Percentiles rank a stretch among this genome's conserved stretches.
phyloP scores from a whole-genome alignment of 2,329 filamentous ascomycete genomes.

The Talaromyces sp. region DNA sequence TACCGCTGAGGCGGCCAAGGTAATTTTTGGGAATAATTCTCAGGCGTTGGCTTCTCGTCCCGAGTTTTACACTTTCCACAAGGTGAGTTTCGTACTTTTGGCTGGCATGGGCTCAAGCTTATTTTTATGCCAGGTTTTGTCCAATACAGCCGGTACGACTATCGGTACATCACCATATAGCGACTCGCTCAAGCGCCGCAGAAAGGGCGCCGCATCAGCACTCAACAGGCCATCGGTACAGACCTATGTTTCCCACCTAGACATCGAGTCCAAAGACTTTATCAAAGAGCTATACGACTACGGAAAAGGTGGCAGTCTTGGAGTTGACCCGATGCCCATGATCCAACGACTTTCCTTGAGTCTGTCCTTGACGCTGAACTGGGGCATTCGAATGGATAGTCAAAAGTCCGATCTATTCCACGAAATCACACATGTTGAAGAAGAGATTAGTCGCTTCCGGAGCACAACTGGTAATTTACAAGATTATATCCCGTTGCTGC shows the following conservation, averaged over 20 bases:
- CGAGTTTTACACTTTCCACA: constrained; percentile 61
- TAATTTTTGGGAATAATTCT: constrained; percentile 53
- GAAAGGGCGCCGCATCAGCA: constrained; percentile 65
- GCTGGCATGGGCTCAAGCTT: not conserved
- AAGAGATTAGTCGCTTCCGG: not conserved
- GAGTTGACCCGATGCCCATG: not conserved
- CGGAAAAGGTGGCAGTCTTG: constrained; percentile 41
- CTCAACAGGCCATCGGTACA: constrained; percentile 64
- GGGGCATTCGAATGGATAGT: not conserved
- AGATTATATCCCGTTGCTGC: constrained; percentile 58
- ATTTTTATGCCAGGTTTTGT: not conserved
- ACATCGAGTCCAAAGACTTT: constrained; percentile 63
- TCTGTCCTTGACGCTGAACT: not conserved
- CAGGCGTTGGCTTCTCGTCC: constrained; percentile 57
- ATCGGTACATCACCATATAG: constrained; percentile 68
- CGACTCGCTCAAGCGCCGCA: constrained; percentile 62
- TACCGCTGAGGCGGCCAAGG: constrained; percentile 52
- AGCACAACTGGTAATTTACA: not conserved
- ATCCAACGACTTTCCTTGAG: not conserved
- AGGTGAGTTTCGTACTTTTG: constrained; percentile 29
- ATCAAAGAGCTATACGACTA: constrained; percentile 60
- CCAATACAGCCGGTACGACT: constrained; percentile 59
- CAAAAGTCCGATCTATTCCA: not conserved
- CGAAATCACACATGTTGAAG: not conserved
- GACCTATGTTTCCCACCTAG: constrained; percentile 62